Conservation (phyloP, 176 grass and related monocot genomes). For the Carex kokanica region DNA sequence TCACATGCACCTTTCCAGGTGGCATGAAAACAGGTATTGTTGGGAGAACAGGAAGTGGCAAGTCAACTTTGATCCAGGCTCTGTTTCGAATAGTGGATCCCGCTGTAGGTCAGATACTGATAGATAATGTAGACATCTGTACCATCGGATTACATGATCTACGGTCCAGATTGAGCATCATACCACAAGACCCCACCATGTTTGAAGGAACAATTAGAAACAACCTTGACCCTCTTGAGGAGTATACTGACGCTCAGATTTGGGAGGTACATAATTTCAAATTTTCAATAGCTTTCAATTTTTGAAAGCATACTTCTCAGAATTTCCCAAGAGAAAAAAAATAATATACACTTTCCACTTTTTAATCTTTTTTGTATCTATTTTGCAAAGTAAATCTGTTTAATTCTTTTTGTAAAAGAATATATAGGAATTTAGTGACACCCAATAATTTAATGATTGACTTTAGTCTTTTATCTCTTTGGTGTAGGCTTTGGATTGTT, state of each 20-base stretch:
- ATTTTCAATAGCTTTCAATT: not conserved
- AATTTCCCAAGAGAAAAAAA: not conserved
- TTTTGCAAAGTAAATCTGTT: slow-evolving; percentile 1
- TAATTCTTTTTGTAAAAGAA: not conserved
- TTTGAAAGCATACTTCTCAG: not conserved
- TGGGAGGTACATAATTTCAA: slow-evolving; percentile 58
- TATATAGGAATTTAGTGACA: not conserved
- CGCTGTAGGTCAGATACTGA: slow-evolving; percentile 54
- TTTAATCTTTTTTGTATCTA: not conserved
- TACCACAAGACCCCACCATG: slow-evolving; percentile 89
- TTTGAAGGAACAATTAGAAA: slow-evolving; percentile 82
- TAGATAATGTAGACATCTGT: slow-evolving; percentile 52
- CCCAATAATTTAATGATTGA: not conserved
- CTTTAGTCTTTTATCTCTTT: not conserved
- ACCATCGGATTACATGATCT: slow-evolving; percentile 66
- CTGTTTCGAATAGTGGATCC: slow-evolving; percentile 87
- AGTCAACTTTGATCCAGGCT: slow-evolving; percentile 78
- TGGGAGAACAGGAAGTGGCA: slow-evolving; percentile 88
- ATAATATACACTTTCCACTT: no score
- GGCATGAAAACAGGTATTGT: slow-evolving; percentile 80
- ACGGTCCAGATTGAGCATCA: slow-evolving; percentile 77
- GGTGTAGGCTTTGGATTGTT: slow-evolving; percentile 52
- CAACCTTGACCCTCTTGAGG: slow-evolving; percentile 79
- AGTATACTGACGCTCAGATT: slow-evolving; percentile 72
- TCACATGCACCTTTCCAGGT: slow-evolving; percentile 61